phyloP scores from a whole-genome alignment of 352 stramenopile genomes.

The Pythium brachiatum region DNA sequence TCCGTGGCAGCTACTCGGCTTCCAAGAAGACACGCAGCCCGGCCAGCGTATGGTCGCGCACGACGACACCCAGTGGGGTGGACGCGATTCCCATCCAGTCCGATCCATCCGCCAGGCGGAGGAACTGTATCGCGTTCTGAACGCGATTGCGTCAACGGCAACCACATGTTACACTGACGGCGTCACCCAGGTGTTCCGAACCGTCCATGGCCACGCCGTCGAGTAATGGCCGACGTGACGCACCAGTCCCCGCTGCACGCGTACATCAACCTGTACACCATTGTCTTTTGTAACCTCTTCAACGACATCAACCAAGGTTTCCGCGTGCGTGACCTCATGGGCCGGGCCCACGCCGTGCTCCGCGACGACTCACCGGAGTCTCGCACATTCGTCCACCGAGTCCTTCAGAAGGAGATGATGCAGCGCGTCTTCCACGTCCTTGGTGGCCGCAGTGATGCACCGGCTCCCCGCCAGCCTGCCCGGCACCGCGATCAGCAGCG shows the following conservation, averaged over 20 bases:
- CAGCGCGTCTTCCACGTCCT: background rate
- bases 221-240: background rate
- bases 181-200: background rate
- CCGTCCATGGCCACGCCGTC: background rate
- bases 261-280: conserved; percentile 1
- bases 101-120: background rate
- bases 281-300: background rate
- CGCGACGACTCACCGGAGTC: background rate
- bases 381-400: background rate
- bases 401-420: background rate
- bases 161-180: background rate
- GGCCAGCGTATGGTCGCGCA: too few species aligned
- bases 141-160: background rate
- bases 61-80: background rate
- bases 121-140: background rate
- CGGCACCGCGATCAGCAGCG: background rate
- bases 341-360: background rate
- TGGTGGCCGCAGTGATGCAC: too few species aligned
- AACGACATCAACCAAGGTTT: background rate
- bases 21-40: too few species aligned
- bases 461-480: background rate
- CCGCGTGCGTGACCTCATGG: background rate
- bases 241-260: background rate
- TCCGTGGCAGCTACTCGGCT: background rate
- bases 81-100: background rate